A percentile compares a stretch with the other conserved stretches of the same genome.
Evolutionary conservation across 768 basidiomycete species (phyloP).

Genomic region (Russula emetica): DNA sequence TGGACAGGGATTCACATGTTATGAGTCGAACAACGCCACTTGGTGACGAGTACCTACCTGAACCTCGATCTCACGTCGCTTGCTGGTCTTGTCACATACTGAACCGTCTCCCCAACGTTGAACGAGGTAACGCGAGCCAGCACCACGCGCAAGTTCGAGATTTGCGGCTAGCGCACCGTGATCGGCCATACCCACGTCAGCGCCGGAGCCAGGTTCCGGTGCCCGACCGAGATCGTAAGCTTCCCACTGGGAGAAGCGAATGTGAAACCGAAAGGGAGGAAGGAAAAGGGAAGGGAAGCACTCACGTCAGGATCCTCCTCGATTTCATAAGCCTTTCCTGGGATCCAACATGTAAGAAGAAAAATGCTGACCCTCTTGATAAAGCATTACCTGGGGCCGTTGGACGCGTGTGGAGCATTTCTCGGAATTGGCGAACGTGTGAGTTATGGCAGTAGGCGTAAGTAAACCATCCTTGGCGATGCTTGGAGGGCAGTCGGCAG

Average conservation of each 20-base stretch:
- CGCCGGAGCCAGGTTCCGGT: constrained; percentile 52
- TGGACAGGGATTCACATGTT: constrained; percentile 23
- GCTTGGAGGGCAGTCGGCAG: constrained; percentile 41
- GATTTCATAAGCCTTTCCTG: constrained; percentile 64
- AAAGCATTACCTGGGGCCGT: constrained; percentile 56
- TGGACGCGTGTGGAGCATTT: constrained; percentile 59
- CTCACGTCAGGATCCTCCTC: constrained; percentile 82
- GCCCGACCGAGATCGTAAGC: constrained; percentile 75
- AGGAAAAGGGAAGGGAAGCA: constrained; percentile 30
- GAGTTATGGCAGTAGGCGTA: constrained; percentile 95
- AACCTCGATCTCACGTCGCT: constrained; percentile 86
- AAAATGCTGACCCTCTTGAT: background rate
- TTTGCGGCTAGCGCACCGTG: constrained; percentile 60
- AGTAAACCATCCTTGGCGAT: constrained; percentile 92
- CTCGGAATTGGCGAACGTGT: constrained; percentile 95
- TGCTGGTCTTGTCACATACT: constrained; percentile 87
- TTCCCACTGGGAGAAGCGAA: constrained; percentile 51
- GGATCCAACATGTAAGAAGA: constrained; percentile 12
- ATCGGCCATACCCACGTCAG: constrained; percentile 62
- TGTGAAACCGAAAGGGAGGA: constrained; percentile 26
- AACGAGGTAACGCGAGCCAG: constrained; percentile 86
- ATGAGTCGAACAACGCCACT: background rate
- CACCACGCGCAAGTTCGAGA: constrained; percentile 71
- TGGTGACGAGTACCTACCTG: constrained; percentile 55
- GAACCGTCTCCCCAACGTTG: constrained; percentile 92